A percentile compares a stretch with the other conserved stretches of the same genome.
Evolutionary conservation across 2,329 filamentous ascomycete species (phyloP).

Genomic region (Diplodia sapinea): DNA sequence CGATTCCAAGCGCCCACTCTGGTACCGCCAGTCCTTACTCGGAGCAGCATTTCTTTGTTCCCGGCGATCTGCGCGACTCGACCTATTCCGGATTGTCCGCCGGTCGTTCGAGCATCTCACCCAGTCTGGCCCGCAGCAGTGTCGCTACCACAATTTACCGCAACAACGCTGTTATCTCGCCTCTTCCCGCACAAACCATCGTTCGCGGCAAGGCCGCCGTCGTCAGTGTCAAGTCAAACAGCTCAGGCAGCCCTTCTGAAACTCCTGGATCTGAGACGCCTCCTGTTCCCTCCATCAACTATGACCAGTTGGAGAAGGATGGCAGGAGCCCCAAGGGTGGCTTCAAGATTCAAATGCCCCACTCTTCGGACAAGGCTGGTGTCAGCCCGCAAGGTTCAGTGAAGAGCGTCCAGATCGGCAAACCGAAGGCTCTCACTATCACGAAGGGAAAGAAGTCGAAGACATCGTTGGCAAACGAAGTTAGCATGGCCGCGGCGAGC

Average conservation of each 20-base stretch:
- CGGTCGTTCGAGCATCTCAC: conserved; percentile 56
- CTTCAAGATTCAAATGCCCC: conserved; percentile 52
- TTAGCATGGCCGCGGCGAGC: conserved; percentile 3
- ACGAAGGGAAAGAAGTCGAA: conserved; percentile 33
- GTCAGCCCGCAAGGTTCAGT: conserved; percentile 45
- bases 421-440: conserved; percentile 55
- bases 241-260: conserved; percentile 60
- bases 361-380: conserved; percentile 36
- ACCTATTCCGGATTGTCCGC: conserved; percentile 81
- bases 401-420: conserved; percentile 49
- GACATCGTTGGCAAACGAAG: conserved; percentile 19
- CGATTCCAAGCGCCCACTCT: conserved; percentile 71
- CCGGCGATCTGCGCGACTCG: conserved; percentile 86
- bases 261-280: conserved; percentile 61
- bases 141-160: conserved; percentile 94
- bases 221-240: conserved; percentile 82
- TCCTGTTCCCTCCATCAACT: conserved; percentile 75
- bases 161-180: conserved; percentile 84
- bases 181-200: conserved; percentile 79
- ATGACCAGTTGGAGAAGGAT: conserved; percentile 47
- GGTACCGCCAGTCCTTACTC: conserved; percentile 64
- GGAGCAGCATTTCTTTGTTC: conserved; percentile 92
- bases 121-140: conserved; percentile 57
- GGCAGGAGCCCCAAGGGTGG: conserved; percentile 36
- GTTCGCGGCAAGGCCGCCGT: conserved; percentile 88